These are phyloP conservation scores for Zymoseptoria pseudotritici DNA, from an alignment of 2,329 filamentous ascomycete genomes.

Conservation along the genomic window DNA sequence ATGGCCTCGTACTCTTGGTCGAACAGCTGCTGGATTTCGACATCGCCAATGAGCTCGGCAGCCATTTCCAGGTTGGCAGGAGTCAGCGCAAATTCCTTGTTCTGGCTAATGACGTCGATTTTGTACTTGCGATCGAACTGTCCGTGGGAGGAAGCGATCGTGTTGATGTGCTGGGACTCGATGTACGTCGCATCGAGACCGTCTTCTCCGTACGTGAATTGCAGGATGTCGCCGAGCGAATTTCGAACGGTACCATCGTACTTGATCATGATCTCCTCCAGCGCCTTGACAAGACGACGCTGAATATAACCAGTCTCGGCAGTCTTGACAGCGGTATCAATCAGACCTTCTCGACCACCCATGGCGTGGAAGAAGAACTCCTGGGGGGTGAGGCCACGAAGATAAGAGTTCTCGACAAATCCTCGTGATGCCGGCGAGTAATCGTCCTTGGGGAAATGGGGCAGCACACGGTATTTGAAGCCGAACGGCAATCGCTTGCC, in stretches of 20 bases:
- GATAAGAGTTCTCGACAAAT: slow-evolving; percentile 97
- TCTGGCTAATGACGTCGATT: slow-evolving; percentile 73
- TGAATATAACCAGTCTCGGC: slow-evolving; percentile 99
- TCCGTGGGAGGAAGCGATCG: slow-evolving; percentile 69
- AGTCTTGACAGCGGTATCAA: slow-evolving; percentile 98
- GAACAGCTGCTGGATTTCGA: slow-evolving; percentile 76
- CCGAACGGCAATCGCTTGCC: slow-evolving; percentile 98
- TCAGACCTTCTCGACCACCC: slow-evolving; percentile 99
- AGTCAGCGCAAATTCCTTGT: slow-evolving; percentile 47
- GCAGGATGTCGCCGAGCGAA: slow-evolving; percentile 89
- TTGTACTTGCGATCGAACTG: slow-evolving; percentile 76
- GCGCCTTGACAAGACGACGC: slow-evolving; percentile 91
- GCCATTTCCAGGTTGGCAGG: slow-evolving; percentile 75
- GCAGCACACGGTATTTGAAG: slow-evolving; percentile 95
- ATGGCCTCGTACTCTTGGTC: slow-evolving; percentile 84
- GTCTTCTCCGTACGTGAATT: slow-evolving; percentile 97
- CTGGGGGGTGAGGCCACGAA: slow-evolving; percentile 86
- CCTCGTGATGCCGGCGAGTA: slow-evolving; percentile 95
- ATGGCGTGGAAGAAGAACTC: slow-evolving; percentile 99
- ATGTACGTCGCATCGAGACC: slow-evolving; percentile 90
- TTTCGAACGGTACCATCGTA: slow-evolving; percentile 97
- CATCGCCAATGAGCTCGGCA: slow-evolving; percentile 76
- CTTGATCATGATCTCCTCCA: slow-evolving; percentile 95
- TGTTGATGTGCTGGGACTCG: slow-evolving; percentile 84
- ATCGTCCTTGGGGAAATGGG: slow-evolving; percentile 98